phyloP scores from a whole-genome alignment of 352 stramenopile genomes.

The Phytophthora fragariaefolia region DNA sequence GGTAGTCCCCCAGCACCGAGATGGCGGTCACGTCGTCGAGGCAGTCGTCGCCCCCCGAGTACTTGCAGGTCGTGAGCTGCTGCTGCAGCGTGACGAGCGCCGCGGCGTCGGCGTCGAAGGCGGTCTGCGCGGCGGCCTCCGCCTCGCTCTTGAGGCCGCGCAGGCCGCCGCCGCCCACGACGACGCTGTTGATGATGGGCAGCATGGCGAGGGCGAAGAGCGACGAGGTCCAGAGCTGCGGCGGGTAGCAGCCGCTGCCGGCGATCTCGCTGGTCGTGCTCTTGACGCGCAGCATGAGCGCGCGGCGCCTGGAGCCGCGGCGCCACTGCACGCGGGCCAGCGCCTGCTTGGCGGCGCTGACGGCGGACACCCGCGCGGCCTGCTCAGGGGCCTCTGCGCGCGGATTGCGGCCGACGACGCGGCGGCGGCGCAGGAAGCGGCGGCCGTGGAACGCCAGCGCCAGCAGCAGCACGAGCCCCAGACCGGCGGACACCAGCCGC shows the following conservation, averaged over 20 bases:
- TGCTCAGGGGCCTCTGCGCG: not conserved
- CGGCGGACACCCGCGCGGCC: too few relatives aligned
- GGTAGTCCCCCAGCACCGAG: slow-evolving; percentile 59
- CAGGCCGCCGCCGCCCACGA: slow-evolving; percentile 35
- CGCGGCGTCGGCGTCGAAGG: slow-evolving; percentile 46
- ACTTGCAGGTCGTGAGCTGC: slow-evolving; percentile 69
- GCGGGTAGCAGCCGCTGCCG: slow-evolving; percentile 48
- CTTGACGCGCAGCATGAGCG: slow-evolving; percentile 45
- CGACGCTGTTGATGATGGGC: slow-evolving; percentile 53
- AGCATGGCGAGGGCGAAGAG: slow-evolving; percentile 51
- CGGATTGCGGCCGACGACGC: not conserved
- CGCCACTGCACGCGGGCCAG: slow-evolving; percentile 41
- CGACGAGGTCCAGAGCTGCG: slow-evolving; percentile 47
- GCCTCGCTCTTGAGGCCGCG: slow-evolving; percentile 32
- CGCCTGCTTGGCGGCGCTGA: not conserved
- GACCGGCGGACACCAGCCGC: slow-evolving; percentile 30
- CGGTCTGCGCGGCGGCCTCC: slow-evolving; percentile 27
- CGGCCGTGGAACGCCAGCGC: slow-evolving; percentile 36
- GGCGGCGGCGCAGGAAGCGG: slow-evolving; percentile 32
- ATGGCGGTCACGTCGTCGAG: slow-evolving; percentile 59
- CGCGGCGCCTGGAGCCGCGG: slow-evolving; percentile 22
- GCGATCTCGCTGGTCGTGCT: slow-evolving; percentile 49
- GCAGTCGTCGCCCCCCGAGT: slow-evolving; percentile 67
- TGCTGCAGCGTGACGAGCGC: slow-evolving; percentile 46
- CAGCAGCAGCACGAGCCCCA: slow-evolving; percentile 41